These are phyloP conservation scores for Saprolegnia diclina DNA, from an alignment of 352 stramenopile species.

Conservation along the genomic window DNA sequence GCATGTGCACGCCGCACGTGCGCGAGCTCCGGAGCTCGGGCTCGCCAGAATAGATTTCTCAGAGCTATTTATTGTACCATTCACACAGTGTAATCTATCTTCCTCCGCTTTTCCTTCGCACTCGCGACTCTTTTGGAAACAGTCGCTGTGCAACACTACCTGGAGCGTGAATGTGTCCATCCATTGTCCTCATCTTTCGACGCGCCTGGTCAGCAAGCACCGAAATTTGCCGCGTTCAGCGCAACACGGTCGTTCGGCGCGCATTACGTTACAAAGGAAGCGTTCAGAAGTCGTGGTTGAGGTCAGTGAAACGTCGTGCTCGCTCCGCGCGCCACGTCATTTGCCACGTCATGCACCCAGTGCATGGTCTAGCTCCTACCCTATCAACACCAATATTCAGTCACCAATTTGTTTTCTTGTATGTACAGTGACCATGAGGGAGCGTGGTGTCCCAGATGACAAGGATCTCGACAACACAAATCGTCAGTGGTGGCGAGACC, in stretches of 20 bases:
- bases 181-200: no score
- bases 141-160: no score
- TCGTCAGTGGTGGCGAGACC: no score
- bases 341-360: neutral
- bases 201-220: no score
- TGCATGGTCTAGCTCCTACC: neutral
- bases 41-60: slow-evolving; percentile 51
- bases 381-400: neutral
- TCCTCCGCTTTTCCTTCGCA: neutral
- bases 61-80: slow-evolving; percentile 26
- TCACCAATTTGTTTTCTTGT: neutral
- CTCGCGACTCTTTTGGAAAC: no score
- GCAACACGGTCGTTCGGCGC: no score
- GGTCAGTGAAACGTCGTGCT: neutral
- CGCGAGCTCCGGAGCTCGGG: slow-evolving; percentile 34
- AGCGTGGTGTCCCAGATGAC: neutral
- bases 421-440: neutral
- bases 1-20: slow-evolving; percentile 86
- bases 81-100: neutral
- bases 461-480: neutral
- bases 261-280: neutral
- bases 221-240: no score
- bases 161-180: no score
- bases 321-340: neutral
- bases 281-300: neutral